Percentiles rank a stretch among this genome's conserved stretches.
Conservation (phyloP, 805 yeast species). For the Wickerhamiella sergipiensis region DNA sequence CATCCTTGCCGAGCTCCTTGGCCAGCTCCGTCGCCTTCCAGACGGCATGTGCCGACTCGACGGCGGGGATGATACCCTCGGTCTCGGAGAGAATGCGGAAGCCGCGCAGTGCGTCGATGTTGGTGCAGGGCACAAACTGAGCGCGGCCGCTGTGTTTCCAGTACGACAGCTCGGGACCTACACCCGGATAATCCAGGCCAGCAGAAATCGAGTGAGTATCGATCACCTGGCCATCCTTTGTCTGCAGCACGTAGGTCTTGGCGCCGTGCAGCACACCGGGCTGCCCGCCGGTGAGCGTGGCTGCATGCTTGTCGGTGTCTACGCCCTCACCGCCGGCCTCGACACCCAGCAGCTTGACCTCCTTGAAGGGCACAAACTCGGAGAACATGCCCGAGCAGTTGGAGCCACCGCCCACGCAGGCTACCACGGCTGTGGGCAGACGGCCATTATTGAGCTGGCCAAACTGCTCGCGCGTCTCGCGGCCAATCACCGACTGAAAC, state of each 20-base stretch:
- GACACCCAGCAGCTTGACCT: conserved; percentile 77
- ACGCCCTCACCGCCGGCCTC: conserved; percentile 99
- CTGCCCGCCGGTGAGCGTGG: conserved; percentile 85
- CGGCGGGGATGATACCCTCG: conserved; percentile 97
- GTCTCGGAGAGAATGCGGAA: conserved; percentile 77
- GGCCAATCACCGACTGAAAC: conserved; percentile 94
- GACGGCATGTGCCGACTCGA: conserved; percentile 94
- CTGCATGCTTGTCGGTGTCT: conserved; percentile 80
- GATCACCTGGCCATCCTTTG: conserved; percentile 85
- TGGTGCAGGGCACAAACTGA: conserved; percentile 79
- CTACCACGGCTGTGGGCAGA: conserved; percentile 87
- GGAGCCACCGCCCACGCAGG: conserved; percentile 99
- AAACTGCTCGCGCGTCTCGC: conserved; percentile 87
- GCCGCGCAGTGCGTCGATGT: conserved; percentile 88
- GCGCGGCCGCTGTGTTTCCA: conserved; percentile 96
- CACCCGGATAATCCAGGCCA: conserved; percentile 98
- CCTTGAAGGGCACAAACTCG: conserved; percentile 72
- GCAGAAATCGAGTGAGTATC: conserved; percentile 98
- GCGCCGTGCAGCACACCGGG: conserved; percentile 99
- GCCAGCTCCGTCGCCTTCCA: conserved; percentile 85
- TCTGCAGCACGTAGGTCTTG: conserved; percentile 83
- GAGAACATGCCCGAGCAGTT: conserved; percentile 93
- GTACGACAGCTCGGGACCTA: conserved; percentile 92
- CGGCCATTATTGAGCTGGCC: conserved; percentile 51
- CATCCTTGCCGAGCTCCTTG: conserved; percentile 61